These are phyloP conservation scores for Toxoplasma gondii DNA, from an alignment of 169 alveolate species.

Conservation along the genomic window DNA sequence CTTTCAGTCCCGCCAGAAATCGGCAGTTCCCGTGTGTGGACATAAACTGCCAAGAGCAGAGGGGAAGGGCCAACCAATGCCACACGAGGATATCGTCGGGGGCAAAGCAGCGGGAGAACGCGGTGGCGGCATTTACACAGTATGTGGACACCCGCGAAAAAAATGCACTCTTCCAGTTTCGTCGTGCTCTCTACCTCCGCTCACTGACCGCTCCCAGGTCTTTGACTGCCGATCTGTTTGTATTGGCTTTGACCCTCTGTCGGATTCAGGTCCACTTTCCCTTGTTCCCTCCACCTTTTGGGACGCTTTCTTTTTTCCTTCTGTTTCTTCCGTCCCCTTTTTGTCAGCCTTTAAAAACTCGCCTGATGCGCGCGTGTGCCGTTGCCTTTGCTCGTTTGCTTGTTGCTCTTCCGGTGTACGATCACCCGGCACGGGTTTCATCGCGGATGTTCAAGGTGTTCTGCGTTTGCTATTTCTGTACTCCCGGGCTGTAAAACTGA, in stretches of 20 bases:
- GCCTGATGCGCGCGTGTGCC: not conserved
- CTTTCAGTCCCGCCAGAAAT: too few species aligned
- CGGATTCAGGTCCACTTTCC: not conserved
- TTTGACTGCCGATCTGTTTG: not conserved
- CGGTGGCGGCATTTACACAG: not conserved
- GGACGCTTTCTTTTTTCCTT: not conserved
- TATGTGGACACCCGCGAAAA: not conserved
- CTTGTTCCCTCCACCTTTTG: not conserved
- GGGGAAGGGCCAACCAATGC: not conserved
- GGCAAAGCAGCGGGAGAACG: slow-evolving; percentile 7
- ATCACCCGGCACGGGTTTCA: not conserved
- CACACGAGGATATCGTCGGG: not conserved
- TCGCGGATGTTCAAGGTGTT: not conserved
- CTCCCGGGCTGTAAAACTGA: not conserved
- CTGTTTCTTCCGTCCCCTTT: not conserved
- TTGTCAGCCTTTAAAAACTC: not conserved
- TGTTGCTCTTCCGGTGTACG: not conserved
- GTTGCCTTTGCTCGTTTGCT: not conserved
- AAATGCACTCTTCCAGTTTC: not conserved
- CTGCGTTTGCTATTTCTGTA: not conserved
- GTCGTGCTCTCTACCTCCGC: not conserved
- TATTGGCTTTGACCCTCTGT: not conserved
- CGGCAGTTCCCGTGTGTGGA: not conserved
- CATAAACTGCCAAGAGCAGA: not conserved
- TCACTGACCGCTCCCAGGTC: slow-evolving; percentile 12